A percentile compares a stretch with the other conserved stretches of the same genome.
These are phyloP conservation scores for Colletotrichum orchidophilum DNA, from an alignment of 2,329 filamentous ascomycete species.

Conservation along the genomic window DNA sequence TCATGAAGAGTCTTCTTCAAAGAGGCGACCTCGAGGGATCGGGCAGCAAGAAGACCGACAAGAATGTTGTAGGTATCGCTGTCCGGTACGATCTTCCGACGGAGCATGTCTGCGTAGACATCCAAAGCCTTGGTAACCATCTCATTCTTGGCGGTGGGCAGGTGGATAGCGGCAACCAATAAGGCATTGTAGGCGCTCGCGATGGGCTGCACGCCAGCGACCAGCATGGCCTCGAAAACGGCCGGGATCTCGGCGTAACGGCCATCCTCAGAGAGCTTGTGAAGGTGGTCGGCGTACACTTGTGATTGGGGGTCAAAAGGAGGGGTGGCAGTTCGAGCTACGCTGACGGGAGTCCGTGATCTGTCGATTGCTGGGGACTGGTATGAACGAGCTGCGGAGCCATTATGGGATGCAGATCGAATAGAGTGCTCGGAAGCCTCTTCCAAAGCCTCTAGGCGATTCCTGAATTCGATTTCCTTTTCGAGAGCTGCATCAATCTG, in stretches of 20 bases:
- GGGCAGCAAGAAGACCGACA: conserved; percentile 81
- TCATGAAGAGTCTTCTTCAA: conserved; percentile 80
- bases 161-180: conserved; percentile 82
- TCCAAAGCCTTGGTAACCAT: conserved; percentile 91
- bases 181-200: conserved; percentile 92
- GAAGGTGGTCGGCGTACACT: conserved; percentile 81
- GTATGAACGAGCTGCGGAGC: conserved; percentile 43
- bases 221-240: conserved; percentile 90
- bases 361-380: conserved; percentile 54
- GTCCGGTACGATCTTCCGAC: conserved; percentile 82
- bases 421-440: conserved; percentile 52
- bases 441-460: conserved; percentile 54
- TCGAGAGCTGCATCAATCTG: conserved; percentile 88
- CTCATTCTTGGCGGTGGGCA: conserved; percentile 82
- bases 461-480: conserved; percentile 74
- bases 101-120: conserved; percentile 96
- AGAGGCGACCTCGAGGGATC: conserved; percentile 80
- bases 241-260: conserved; percentile 89
- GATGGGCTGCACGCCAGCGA: conserved; percentile 81
- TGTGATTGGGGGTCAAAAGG: conserved; percentile 71
- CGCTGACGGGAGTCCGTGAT: conserved; percentile 54
- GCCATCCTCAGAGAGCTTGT: conserved; percentile 74
- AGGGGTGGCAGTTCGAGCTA: conserved; percentile 67
- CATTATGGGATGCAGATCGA: conserved; percentile 46
- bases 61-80: conserved; percentile 88